Evolutionary conservation across 2,329 filamentous ascomycete genomes (phyloP).

Genomic region (Pseudopyricularia cyperi): DNA sequence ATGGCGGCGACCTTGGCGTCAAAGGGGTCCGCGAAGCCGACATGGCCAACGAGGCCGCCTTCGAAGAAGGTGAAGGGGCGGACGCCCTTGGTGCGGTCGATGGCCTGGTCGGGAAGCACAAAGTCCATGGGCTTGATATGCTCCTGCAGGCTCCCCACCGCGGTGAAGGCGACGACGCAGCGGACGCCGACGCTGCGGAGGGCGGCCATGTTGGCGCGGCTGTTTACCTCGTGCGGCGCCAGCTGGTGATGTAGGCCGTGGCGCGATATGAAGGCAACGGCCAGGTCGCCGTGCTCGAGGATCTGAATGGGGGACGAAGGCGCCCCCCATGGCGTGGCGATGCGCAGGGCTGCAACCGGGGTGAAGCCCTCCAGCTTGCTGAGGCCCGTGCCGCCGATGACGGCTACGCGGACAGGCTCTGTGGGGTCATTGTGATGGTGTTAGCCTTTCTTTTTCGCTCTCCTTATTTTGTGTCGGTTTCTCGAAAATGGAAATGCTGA

Average conservation of each 20-base stretch:
- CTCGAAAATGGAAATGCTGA: too few species aligned
- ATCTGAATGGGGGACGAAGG: slow-evolving; percentile 70
- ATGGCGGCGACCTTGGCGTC: slow-evolving; percentile 65
- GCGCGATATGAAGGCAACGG: slow-evolving; percentile 86
- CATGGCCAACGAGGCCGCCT: slow-evolving; percentile 80
- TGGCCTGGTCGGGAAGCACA: slow-evolving; percentile 89
- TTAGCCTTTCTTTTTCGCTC: not conserved
- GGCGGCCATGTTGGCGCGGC: slow-evolving; percentile 96
- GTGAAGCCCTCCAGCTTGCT: slow-evolving; percentile 77
- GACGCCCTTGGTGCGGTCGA: slow-evolving; percentile 92
- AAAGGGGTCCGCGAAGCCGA: slow-evolving; percentile 93
- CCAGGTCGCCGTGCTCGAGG: slow-evolving; percentile 69
- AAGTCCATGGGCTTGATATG: slow-evolving; percentile 94
- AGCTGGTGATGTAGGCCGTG: slow-evolving; percentile 83
- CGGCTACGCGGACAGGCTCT: slow-evolving; percentile 70
- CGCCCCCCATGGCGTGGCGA: slow-evolving; percentile 76
- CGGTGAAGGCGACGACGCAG: slow-evolving; percentile 85
- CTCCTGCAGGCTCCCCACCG: slow-evolving; percentile 85
- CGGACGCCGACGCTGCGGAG: slow-evolving; percentile 80
- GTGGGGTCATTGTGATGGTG: not conserved
- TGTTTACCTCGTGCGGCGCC: slow-evolving; percentile 89
- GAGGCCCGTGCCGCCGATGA: slow-evolving; percentile 89
- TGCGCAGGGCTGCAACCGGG: slow-evolving; percentile 65
- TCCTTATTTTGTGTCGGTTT: not conserved
- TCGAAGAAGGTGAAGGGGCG: slow-evolving; percentile 95